Conservation (phyloP, 192 early-diverging fungal genomes). For the Coemansia sp. region DNA sequence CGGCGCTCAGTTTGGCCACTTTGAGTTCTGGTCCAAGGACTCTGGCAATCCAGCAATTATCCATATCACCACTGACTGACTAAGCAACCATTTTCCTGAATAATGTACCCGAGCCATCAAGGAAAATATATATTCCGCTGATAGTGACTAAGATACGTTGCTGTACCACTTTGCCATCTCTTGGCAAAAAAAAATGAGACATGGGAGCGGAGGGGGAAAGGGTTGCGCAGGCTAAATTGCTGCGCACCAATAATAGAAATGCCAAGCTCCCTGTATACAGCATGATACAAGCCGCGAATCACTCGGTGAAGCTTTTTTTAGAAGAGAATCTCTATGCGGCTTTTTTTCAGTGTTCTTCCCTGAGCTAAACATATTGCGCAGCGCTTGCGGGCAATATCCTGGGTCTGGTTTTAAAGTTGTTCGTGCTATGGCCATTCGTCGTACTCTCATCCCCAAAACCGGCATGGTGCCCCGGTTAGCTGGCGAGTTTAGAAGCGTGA, state of each 20-base stretch:
- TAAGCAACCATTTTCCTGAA: background rate
- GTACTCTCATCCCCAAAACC: background rate
- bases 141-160: too few species aligned
- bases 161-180: background rate
- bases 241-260: background rate
- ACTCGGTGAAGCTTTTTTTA: background rate
- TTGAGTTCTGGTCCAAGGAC: conserved; percentile 48
- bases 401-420: background rate
- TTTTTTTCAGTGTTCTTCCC: background rate
- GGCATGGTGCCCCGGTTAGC: background rate
- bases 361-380: background rate
- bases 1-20: conserved; percentile 12
- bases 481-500: background rate
- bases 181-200: background rate
- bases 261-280: background rate
- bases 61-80: conserved; percentile 15
- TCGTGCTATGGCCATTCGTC: background rate
- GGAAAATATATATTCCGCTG: background rate
- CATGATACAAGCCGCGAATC: background rate
- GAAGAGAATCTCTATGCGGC: background rate
- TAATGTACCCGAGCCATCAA: background rate
- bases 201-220: background rate
- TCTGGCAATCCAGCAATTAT: conserved; percentile 52
- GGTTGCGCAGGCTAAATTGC: background rate
- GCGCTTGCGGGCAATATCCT: background rate